A percentile compares a stretch with the other conserved stretches of the same genome.
Conservation (phyloP, 2,329 filamentous ascomycete species). For the Microcyclospora tardicrescens region DNA sequence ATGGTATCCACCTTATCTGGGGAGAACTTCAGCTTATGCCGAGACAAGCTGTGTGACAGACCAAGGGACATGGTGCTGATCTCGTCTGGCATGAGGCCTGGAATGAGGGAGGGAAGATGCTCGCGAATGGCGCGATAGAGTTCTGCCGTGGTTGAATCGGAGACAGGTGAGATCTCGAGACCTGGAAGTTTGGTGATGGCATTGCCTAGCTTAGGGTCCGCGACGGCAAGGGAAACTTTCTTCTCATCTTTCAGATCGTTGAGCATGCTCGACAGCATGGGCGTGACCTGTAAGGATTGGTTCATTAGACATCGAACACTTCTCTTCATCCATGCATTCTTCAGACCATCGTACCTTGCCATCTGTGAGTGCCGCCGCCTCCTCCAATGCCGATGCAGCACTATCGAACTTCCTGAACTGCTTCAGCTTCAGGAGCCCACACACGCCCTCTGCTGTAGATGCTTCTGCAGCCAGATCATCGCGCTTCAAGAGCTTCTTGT, state of each 20-base stretch:
- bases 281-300: slow-evolving; percentile 47
- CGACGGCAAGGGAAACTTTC: slow-evolving; percentile 87
- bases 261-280: slow-evolving; percentile 68
- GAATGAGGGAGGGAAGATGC: slow-evolving; percentile 79
- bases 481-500: slow-evolving; percentile 93
- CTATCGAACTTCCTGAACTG: slow-evolving; percentile 96
- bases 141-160: slow-evolving; percentile 70
- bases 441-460: slow-evolving; percentile 68
- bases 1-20: slow-evolving; percentile 98
- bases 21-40: slow-evolving; percentile 97
- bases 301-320: background rate
- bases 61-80: slow-evolving; percentile 90
- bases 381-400: slow-evolving; percentile 76
- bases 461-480: slow-evolving; percentile 66
- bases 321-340: background rate
- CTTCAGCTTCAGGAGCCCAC: slow-evolving; percentile 88
- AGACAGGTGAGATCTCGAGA: slow-evolving; percentile 71
- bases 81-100: slow-evolving; percentile 71
- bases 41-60: slow-evolving; percentile 90
- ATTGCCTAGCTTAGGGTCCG: slow-evolving; percentile 80
- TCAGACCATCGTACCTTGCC: slow-evolving; percentile 49
- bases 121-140: slow-evolving; percentile 90
- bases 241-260: slow-evolving; percentile 92
- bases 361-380: slow-evolving; percentile 77
- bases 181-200: slow-evolving; percentile 86